Percentiles rank a stretch among this genome's conserved stretches.
phyloP scores from a whole-genome alignment of 441 rosid genomes.

The Jatropha podagrica region DNA sequence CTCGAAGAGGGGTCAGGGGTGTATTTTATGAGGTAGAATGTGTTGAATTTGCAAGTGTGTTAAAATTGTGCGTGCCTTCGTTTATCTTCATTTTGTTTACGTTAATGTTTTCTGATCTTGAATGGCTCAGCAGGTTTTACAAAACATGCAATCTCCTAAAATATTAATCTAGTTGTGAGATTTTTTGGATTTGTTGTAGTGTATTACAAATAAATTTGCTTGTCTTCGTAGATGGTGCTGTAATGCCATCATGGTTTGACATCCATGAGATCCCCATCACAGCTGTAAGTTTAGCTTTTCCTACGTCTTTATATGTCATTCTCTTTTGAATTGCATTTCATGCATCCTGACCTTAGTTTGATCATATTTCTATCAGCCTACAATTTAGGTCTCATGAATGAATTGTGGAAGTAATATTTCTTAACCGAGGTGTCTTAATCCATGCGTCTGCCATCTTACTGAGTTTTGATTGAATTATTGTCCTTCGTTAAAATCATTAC shows the following conservation, averaged over 20 bases:
- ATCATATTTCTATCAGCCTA: neutral
- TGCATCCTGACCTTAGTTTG: constrained; percentile 6
- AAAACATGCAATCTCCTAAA: neutral
- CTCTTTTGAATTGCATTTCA: neutral
- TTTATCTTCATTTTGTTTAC: neutral
- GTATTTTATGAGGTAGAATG: neutral
- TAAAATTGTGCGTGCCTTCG: neutral
- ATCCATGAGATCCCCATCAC: constrained; percentile 84
- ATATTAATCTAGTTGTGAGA: too few relatives aligned
- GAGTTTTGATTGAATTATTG: neutral
- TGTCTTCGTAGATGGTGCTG: constrained; percentile 66
- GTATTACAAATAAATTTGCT: constrained; percentile 10
- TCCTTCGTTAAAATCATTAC: constrained; percentile 1
- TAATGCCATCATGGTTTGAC: constrained; percentile 95
- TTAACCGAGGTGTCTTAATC: neutral
- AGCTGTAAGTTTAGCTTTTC: constrained; percentile 49
- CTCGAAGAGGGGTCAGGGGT: too few relatives aligned
- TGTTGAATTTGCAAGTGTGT: neutral
- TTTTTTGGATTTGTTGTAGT: neutral
- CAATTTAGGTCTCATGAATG: neutral
- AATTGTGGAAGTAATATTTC: neutral
- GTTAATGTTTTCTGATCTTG: neutral
- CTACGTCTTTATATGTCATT: neutral
- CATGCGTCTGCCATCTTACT: neutral
- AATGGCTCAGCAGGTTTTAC: neutral